A percentile compares a stretch with the other conserved stretches of the same genome.
These are phyloP conservation scores for Colletotrichum higginsianum DNA, from an alignment of 2,329 filamentous ascomycete species.

Conservation along the genomic window DNA sequence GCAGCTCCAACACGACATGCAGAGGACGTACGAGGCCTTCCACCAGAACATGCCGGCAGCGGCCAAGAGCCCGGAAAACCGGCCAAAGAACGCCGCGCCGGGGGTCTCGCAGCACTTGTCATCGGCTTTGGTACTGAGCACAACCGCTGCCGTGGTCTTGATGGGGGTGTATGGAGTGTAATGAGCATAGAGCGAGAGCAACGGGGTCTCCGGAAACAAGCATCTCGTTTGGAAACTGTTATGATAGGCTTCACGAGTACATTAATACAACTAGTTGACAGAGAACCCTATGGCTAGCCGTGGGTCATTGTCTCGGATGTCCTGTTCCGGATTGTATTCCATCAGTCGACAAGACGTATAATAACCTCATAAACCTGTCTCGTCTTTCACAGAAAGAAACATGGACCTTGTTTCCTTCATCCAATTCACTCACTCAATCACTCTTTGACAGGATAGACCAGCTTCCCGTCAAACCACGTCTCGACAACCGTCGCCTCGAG, in stretches of 20 bases:
- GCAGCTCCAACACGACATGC: slow-evolving; percentile 29
- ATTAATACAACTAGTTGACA: background rate
- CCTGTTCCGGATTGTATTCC: too few species aligned
- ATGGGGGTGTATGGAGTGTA: background rate
- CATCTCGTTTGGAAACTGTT: background rate
- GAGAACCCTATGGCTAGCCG: background rate
- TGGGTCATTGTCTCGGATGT: too few species aligned
- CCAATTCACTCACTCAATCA: background rate
- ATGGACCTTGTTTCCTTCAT: too few species aligned
- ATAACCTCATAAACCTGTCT: too few species aligned
- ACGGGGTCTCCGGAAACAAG: background rate
- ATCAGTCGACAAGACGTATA: too few species aligned
- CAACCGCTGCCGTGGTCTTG: background rate
- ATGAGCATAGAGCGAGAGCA: too few species aligned
- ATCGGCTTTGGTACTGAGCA: background rate
- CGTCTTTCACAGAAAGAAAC: too few species aligned
- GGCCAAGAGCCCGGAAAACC: slow-evolving; percentile 5
- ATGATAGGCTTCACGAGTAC: background rate
- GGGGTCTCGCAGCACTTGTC: too few species aligned
- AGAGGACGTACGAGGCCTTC: slow-evolving; percentile 26
- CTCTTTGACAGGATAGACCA: slow-evolving; percentile 52
- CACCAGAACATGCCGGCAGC: slow-evolving; percentile 12
- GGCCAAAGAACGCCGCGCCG: slow-evolving; percentile 10
- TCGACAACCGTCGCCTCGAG: slow-evolving; percentile 62
- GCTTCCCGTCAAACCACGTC: slow-evolving; percentile 68